A percentile compares a stretch with the other conserved stretches of the same genome.
phyloP scores from a whole-genome alignment of 2,329 filamentous ascomycete species.

The Penicillium capsulatum region DNA sequence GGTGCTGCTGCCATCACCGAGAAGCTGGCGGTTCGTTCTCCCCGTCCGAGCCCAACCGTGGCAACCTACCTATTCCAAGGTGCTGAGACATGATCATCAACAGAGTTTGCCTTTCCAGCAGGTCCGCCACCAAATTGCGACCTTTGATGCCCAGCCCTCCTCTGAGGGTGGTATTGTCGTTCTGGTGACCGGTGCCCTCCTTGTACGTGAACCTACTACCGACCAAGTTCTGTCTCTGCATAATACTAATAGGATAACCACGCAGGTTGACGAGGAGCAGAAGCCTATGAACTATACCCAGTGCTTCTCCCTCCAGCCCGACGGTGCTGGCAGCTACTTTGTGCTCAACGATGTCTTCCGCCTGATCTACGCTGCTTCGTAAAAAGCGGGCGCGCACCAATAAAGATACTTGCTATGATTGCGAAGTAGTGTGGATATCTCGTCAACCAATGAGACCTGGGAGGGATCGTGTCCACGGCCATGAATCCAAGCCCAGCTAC shows the following conservation, averaged over 20 bases:
- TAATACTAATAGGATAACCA: not conserved
- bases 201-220: conserved; percentile 54
- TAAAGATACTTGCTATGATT: conserved; percentile 14
- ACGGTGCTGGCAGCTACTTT: conserved; percentile 66
- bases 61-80: not conserved
- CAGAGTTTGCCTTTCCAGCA: conserved; percentile 76
- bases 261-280: conserved; percentile 77
- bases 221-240: not conserved
- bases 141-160: conserved; percentile 78
- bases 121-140: conserved; percentile 72
- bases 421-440: conserved; percentile 13
- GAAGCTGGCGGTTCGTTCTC: conserved; percentile 68
- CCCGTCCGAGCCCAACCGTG: not conserved
- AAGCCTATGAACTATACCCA: conserved; percentile 89
- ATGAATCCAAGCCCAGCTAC: not conserved
- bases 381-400: conserved; percentile 5
- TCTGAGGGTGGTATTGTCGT: conserved; percentile 71
- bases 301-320: conserved; percentile 76
- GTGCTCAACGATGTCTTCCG: conserved; percentile 96
- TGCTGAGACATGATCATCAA: conserved; percentile 10
- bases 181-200: conserved; percentile 78
- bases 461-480: not conserved
- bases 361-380: conserved; percentile 60
- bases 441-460: conserved; percentile 2
- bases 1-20: conserved; percentile 66